Percentiles rank a stretch among this genome's conserved stretches.
These are phyloP conservation scores for Bacterosira constricta DNA, from an alignment of 108 stramenopile species.

Conservation along the genomic window DNA sequence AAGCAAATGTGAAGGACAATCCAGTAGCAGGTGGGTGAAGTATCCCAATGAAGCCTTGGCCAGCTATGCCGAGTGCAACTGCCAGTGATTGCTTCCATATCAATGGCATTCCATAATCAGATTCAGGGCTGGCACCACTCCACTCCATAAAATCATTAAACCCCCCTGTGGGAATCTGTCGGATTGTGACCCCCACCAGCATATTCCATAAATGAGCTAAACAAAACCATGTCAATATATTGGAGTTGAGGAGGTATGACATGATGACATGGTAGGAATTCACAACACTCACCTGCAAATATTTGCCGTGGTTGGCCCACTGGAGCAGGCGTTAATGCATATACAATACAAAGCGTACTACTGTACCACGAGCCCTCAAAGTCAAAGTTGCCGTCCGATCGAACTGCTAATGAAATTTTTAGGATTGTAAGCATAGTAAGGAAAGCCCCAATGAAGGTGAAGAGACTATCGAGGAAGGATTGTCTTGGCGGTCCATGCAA, in stretches of 20 bases:
- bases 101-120: conserved; percentile 5
- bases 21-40: conserved; percentile 37
- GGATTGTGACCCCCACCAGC: conserved; percentile 13
- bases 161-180: conserved; percentile 12
- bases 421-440: not conserved
- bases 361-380: conserved; percentile 10
- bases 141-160: conserved; percentile 1
- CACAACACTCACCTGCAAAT: no score
- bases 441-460: not conserved
- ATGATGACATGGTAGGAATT: no score
- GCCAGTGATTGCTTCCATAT: conserved; percentile 28
- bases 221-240: no score
- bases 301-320: conserved; percentile 23
- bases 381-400: not conserved
- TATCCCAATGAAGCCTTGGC: conserved; percentile 29
- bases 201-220: conserved; percentile 33
- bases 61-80: conserved; percentile 21
- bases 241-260: no score
- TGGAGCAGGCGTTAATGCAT: conserved; percentile 13
- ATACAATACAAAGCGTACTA: conserved; percentile 12
- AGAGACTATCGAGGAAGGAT: not conserved
- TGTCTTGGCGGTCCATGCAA: conserved; percentile 4
- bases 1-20: conserved; percentile 1
- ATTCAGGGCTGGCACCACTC: not conserved
- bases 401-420: not conserved